Evolutionary conservation across 805 yeast species (phyloP), one percentile per base, ranked within the genome.

Genomic region (Torulaspora indica): DNA sequence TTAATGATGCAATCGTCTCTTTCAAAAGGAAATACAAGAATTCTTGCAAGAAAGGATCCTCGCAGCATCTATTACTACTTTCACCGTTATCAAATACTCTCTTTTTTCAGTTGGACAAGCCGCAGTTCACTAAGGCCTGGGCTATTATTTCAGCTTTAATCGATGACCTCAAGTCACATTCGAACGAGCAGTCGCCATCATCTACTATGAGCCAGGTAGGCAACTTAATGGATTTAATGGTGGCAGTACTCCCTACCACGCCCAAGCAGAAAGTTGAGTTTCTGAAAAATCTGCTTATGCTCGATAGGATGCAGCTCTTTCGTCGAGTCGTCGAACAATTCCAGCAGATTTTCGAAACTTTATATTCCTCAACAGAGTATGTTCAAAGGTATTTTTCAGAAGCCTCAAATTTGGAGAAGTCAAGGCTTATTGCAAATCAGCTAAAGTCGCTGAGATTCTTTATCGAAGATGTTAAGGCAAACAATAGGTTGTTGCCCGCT

Each of bases 1-100:
- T 56, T 5, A 55, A 52, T 33, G 31, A 44, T 10, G 53, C 47
- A 9, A 57, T 76, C 43, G 62, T 57, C 9, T 43, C 58, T 8
- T 75, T 78, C 42, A 72, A 54, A 17, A 37, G 45, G 2, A 60
- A 52, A 18, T 68, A 70, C 52, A 55, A 65, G 31, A 46, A 54
- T 2, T 38, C 44, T 15, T 29, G 15, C n/a, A 38, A 38, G 3
- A 38, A 31, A 24, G 39, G 33, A 6, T 38, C 46, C 1, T 30
- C 42, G 2, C 40, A 35, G 36, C 54, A 27, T 55, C 52, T 81
- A 10, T 57, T 79, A 17, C 67, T 76, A 2, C 62, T 82, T 15
- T 73, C 82, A 8, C 89, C 89, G 0, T 60, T 82, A 41, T 78
- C 85, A 0, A 75, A 75, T 49, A 72, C 81, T 0, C 63, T 82